Evolutionary conservation across 371 early-diverging fungal species (phyloP).

Genomic region (Mortierella sp.): DNA sequence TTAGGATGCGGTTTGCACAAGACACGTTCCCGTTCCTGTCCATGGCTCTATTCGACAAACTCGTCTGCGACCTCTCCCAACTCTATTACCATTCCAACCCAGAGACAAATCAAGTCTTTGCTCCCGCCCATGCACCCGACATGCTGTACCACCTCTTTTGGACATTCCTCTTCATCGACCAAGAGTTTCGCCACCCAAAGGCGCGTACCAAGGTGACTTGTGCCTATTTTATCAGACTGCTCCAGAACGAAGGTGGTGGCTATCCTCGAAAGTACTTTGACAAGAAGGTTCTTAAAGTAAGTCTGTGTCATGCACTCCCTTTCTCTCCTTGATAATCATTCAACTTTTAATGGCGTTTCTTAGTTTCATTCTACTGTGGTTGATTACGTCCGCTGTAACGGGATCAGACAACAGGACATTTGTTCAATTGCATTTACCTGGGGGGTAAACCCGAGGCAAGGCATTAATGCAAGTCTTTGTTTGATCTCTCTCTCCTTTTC

Average conservation of each 20-base stretch:
- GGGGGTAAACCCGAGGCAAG: not conserved
- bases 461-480: not conserved
- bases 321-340: not conserved
- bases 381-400: not conserved
- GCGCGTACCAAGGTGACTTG: slow-evolving; percentile 46
- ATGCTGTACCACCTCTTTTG: slow-evolving; percentile 55
- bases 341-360: not conserved
- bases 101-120: slow-evolving; percentile 48
- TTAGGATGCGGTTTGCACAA: slow-evolving; percentile 47
- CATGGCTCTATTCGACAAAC: slow-evolving; percentile 46
- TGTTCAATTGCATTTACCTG: not conserved
- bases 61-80: slow-evolving; percentile 50
- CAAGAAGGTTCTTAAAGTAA: slow-evolving; percentile 51
- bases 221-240: slow-evolving; percentile 40
- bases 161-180: slow-evolving; percentile 56
- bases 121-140: slow-evolving; percentile 44
- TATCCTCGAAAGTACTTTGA: slow-evolving; percentile 47
- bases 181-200: slow-evolving; percentile 51
- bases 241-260: slow-evolving; percentile 44
- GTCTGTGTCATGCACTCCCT: not conserved
- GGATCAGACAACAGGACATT: not conserved
- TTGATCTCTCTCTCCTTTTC: not conserved
- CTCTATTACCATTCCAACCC: slow-evolving; percentile 56
- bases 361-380: not conserved
- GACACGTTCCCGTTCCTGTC: slow-evolving; percentile 44